Evolutionary conservation across 2,329 filamentous ascomycete genomes (phyloP), one percentile per base, ranked within the genome.

Genomic region (Pseudofabraea citricarpa): DNA sequence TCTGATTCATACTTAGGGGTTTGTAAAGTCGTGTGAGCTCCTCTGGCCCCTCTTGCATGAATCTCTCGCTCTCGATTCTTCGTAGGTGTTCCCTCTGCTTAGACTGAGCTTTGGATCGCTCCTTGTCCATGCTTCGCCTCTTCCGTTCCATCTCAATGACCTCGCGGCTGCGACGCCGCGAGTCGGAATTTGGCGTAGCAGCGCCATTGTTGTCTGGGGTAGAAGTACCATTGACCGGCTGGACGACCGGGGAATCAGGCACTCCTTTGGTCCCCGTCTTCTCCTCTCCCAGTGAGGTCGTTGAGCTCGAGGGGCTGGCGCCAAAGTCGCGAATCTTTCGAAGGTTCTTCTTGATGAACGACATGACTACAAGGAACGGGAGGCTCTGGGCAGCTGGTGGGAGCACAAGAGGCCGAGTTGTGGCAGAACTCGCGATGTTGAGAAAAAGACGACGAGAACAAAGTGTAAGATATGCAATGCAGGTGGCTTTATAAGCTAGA

Each of bases 1-100:
- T 62, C 57, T 56, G 56, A 29, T 60, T 62, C 57, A 62, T 58
- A 36, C 59, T 61, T 24, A 53, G 56, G 16, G 59, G 59, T 27
- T 47, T 47, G 43, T 60, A 62, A n/a, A 62, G 45, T 15, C 49
- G 51, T 2, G 56, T 62, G 6, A 61, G 45, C 15, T 53, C 49
- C 20, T 52, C 40, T 0, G 59, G 58, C 0, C 55, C 59, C 21
- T 57, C 49, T 29, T 52, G 26, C 26, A 60, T 35, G 39, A 57
- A 61, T 12, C 51, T 51, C 47, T 58, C 56, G 18, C 58, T 56
- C 36, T 57, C 52, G 32, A 59, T 59, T 37, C 51, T 48, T n/a
- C 56, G 53, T 50, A 59, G 33, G 9, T 50, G 46, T 32, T 56
- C 41, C 21, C 47, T 45, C 50, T 57, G 59, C 41, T 52, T 58